Evolutionary conservation across 192 early-diverging fungal genomes (phyloP), one percentile per base, ranked within the genome.

Genomic region (Backusella morwellensis): DNA sequence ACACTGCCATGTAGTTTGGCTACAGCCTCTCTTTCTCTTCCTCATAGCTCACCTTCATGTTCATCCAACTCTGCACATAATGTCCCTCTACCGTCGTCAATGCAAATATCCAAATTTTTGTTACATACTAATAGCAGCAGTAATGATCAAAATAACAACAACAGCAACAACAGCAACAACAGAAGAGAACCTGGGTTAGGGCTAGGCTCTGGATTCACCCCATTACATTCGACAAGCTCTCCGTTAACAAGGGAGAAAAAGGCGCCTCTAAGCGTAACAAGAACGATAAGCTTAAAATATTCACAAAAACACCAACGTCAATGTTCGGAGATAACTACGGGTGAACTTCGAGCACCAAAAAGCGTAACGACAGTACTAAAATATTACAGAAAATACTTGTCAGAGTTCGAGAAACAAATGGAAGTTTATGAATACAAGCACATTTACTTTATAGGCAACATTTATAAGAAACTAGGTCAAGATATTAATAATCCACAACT

Each of bases 381-480:
- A 67, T 81, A 86, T 2, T 92, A 92, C 70, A 87, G 87, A 5
- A 88, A 88, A 32, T 87, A 90, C 67, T 82, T 99, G 72, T 97
- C 93, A 14, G 77, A 86, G 50, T 95, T 95, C 54, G 97, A 99
- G 87, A 92, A 94, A 68, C 84, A 84, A 7, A 44, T 72, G 21
- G 97, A 99, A 82, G 94, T 99, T 36, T 74, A 90, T 19, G 91
- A 91, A 12, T 98, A 86, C 69, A 85, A 86, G 17, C 88, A 93
- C 35, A 88, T 99, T 17, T 97, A 96, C 78, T 99, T 94, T 78
- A 88, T 94, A 72, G 97, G 97, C 44, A 87, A 94, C 67, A 85
- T 86, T 14, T 72, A 85, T 17, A 90, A 89, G 67, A 86, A 90
- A 15, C 78, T 79, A n/a, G 59, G 59, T 1, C 86, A 90, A 1